These are phyloP conservation scores for Calocybe cyanea DNA, from an alignment of 768 basidiomycete genomes.

Conservation along the genomic window DNA sequence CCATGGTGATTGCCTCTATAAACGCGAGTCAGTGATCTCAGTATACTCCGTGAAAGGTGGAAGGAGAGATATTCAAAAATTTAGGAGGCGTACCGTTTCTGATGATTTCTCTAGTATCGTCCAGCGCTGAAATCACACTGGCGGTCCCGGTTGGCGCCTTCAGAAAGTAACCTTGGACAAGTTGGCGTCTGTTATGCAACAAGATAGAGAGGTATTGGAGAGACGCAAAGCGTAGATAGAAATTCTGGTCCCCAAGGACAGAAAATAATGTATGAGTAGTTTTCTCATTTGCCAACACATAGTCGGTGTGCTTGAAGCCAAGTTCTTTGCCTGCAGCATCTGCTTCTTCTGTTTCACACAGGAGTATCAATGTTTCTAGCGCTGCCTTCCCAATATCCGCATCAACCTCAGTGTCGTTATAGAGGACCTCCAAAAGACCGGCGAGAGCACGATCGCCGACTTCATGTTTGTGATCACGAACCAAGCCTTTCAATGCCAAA, in stretches of 20 bases:
- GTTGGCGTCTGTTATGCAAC: slow-evolving; percentile 75
- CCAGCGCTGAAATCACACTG: slow-evolving; percentile 69
- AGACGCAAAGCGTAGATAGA: slow-evolving; percentile 82
- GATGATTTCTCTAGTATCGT: slow-evolving; percentile 86
- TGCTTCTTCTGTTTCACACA: slow-evolving; percentile 77
- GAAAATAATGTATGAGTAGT: slow-evolving; percentile 72
- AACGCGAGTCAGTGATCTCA: background rate
- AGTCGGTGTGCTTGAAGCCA: slow-evolving; percentile 83
- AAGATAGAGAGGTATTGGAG: slow-evolving; percentile 79
- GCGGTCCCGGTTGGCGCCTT: slow-evolving; percentile 75
- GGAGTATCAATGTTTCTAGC: slow-evolving; percentile 79
- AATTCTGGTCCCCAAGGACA: slow-evolving; percentile 70
- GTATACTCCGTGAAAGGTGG: background rate
- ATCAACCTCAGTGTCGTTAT: slow-evolving; percentile 88
- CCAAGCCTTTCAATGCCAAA: slow-evolving; percentile 88
- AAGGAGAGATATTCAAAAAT: background rate
- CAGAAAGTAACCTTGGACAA: slow-evolving; percentile 89
- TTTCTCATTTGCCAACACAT: slow-evolving; percentile 67
- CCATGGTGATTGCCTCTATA: slow-evolving; percentile 76
- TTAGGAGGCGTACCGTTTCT: slow-evolving; percentile 62
- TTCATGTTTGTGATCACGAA: slow-evolving; percentile 87
- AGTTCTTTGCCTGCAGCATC: slow-evolving; percentile 51
- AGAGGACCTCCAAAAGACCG: slow-evolving; percentile 76
- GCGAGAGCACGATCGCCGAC: slow-evolving; percentile 76
- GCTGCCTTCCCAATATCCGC: slow-evolving; percentile 89